Evolutionary conservation across 1,139 yeast genomes (phyloP), one percentile per base, ranked within the genome.

Genomic region (Blastobotrys indianensis): DNA sequence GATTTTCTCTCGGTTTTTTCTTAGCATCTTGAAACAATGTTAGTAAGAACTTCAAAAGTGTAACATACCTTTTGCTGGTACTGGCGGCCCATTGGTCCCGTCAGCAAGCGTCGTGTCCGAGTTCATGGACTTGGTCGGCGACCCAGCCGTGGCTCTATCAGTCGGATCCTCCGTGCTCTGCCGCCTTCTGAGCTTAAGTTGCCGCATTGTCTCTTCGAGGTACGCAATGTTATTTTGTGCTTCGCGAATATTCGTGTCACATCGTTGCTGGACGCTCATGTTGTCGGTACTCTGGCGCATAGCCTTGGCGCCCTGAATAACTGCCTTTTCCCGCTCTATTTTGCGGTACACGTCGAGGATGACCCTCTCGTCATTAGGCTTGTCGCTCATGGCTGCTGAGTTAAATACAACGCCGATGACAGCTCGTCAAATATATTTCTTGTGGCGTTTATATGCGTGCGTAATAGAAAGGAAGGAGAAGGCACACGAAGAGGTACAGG

Each of bases 171-270:
- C 37, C 37, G 45, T n/a, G 34, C 43, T 44, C 28, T 40, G 43
- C 25, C 47, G 43, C 40, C 48, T 56, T 42, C 57, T 64, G 39
- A 77, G 53, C 47, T 75, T 73, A 46, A 88, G 68, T 55, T 85
- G 85, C 42, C 75, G 72, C 59, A 92, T 71, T 6, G 92, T 82
- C 49, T 85, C 86, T 59, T 83, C 85, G 52, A 92, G 74, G 58
- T 90, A 92, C 56, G 86, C 92, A 54, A 92, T 85, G 66, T 90
- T 90, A 53, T 86, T 81, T 60, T 87, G 90, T 2, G 97, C 90
- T 59, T 92, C 97, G 52, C 94, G 74, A 56, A 92, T 88, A 59
- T 83, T 87, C 32, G 90, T 81, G 65, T 87, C 90, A 70, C 97
- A 90, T 62, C 85, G 80, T 61, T 87, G 95, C 57, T 90, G 88